Conservation (phyloP, 2,329 filamentous ascomycete species). For the Diplodia scrobiculata region DNA sequence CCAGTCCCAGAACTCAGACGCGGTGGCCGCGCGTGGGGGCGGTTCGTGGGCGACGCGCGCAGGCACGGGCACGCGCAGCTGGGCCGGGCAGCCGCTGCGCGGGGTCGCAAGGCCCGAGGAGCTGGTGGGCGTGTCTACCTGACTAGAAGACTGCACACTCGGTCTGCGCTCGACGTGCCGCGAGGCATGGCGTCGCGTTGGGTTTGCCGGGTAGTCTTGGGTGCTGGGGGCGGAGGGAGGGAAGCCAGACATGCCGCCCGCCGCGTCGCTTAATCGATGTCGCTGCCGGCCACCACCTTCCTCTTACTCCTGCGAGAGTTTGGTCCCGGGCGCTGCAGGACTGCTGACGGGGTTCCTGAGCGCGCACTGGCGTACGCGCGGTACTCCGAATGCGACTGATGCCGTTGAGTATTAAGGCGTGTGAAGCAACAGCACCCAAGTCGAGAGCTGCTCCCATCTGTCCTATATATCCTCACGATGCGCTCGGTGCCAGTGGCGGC, state of each 20-base stretch:
- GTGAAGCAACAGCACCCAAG: neutral
- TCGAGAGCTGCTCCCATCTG: no score
- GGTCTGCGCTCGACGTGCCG: neutral
- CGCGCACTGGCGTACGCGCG: no score
- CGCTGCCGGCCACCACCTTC: conserved; percentile 1
- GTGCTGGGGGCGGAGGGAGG: neutral
- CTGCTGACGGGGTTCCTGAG: neutral
- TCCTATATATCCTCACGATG: conserved; percentile 13
- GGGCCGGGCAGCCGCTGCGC: neutral
- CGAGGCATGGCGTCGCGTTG: conserved; percentile 9
- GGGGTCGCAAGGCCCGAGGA: conserved; percentile 16
- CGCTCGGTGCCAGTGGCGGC: conserved; percentile 3
- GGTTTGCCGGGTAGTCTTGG: conserved; percentile 1
- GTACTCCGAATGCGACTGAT: neutral
- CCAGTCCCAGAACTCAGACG: conserved; percentile 44
- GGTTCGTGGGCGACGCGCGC: neutral
- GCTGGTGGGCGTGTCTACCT: conserved; percentile 14
- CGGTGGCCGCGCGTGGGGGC: neutral
- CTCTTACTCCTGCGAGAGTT: neutral
- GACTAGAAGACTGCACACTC: neutral
- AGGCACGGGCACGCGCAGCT: neutral
- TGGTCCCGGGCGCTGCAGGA: neutral
- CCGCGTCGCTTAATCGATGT: conserved; percentile 5
- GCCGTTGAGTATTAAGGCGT: conserved; percentile 16
- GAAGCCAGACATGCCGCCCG: conserved; percentile 17